Base-by-base conservation (phyloP, 331 rosid genomes). In the Dryas integrifolia region DNA sequence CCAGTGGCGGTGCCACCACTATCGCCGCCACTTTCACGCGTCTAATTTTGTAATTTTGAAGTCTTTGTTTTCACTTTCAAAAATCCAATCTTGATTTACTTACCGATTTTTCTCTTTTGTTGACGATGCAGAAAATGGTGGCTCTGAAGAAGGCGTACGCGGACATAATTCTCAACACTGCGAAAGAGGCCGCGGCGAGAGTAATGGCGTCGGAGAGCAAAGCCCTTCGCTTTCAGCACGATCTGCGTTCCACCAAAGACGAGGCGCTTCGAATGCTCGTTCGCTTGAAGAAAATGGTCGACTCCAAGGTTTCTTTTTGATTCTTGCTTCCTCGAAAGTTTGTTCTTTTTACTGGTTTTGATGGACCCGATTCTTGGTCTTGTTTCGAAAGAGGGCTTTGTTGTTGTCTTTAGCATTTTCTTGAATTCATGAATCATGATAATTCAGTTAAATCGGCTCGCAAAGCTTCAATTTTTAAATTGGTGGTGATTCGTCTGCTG, bases 81-180 rank as follows among this genome's bases (percentile, higher is more conserved):
- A 64, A 3, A 50, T 49, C 9, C 13, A 16, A 14, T 70, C 18
- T 49, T 51, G 9, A 47, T 51, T 49, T 74, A 7, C 14, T n/a
- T 53, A 7, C 11, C 65, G 9, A n/a, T 62, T 21, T 38, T 39
- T 21, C 45, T 3, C 35, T 56, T 56, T 14, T 50, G 40, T 21
- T 43, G 74, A 35, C 6, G 64, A 4, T 38, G 70, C 75, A 89
- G 95, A 85, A 81, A 77, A 47, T 85, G 88, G 7, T 58, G 82
- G 97, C 89, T 53, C 72, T 92, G 86, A 92, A 92, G 86, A 92
- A 82, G 79, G 96, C 92, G 3, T 92, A 86, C 59, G 97, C 96
- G 35, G 93, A 88, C 0, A 85, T 92, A 43, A 89, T 89, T 71
- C 83, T 92, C 65, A 92, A 92, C 82, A 88, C 97, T 39, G 90